Evolutionary conservation across 169 alveolate genomes (phyloP).

Genomic region (Hepatocystis sp.): DNA sequence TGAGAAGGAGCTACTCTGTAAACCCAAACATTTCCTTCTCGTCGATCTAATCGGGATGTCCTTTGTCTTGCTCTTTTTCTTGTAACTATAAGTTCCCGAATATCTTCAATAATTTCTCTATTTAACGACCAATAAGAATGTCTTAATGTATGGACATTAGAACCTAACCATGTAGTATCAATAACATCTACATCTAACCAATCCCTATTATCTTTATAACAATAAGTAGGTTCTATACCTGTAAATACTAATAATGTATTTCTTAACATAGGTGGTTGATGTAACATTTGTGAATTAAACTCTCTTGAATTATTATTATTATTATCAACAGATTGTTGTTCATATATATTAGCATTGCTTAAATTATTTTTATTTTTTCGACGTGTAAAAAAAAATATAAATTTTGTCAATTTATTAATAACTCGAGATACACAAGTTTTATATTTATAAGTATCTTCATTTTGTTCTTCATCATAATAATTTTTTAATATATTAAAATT

Average conservation of each 20-base stretch:
- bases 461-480: background rate
- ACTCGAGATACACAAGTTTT: slow-evolving; percentile 2
- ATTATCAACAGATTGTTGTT: background rate
- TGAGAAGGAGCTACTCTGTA: slow-evolving; percentile 88
- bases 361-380: background rate
- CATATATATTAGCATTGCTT: background rate
- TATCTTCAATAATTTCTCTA: slow-evolving; percentile 88
- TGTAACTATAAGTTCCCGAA: slow-evolving; percentile 87
- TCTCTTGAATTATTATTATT: slow-evolving; percentile 5
- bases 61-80: slow-evolving; percentile 89
- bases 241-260: slow-evolving; percentile 70
- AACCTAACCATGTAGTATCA: slow-evolving; percentile 87
- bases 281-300: slow-evolving; percentile 1
- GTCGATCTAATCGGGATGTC: slow-evolving; percentile 83
- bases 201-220: slow-evolving; percentile 45
- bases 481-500: slow-evolving; percentile 27
- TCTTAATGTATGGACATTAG: slow-evolving; percentile 78
- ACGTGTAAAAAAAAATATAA: slow-evolving; percentile 5
- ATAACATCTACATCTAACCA: slow-evolving; percentile 91
- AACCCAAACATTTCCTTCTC: slow-evolving; percentile 90
- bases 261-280: slow-evolving; percentile 76
- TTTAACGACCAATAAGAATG: slow-evolving; percentile 84
- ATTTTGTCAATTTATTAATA: slow-evolving; percentile 7
- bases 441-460: no score
- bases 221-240: slow-evolving; percentile 69